Base-by-base conservation (phyloP, 441 rosid species). In the California macrophylla region DNA sequence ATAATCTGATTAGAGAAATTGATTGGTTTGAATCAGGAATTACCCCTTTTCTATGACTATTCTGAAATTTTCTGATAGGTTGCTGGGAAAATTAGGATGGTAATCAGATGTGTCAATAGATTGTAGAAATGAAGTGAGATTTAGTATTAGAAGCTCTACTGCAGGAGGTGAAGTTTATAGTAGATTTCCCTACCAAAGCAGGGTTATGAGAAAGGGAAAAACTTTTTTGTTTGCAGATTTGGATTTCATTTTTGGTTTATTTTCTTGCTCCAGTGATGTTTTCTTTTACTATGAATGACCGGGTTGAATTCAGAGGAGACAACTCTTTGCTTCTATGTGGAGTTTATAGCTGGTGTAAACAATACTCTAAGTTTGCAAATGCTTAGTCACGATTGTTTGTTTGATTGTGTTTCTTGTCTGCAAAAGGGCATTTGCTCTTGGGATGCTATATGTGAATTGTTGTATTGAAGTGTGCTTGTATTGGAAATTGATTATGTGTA, bases 1-100 rank as follows among this genome's bases (percentile, higher is more conserved):
- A 28, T 28, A 12, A 32, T 23, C 34, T 8, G 0, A 13, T 4
- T 26, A 9, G 1, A 38, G 29, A 28, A 34, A 21, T 60, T 16
- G 23, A 38, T 52, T 32, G 24, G 10, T 69, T 54, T 34, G 12
- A 13, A 71, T 76, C 7, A 66, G 68, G 1, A 38, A 38, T 6
- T 7, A 38, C 45, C 45, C 45, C 8, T 38, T 7, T 10, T 38
- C 13, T 15, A 3, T 47, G 54, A 47, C n/a, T 47, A 21, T 47
- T 47, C 54, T 47, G 54, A 15, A 42, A 42, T 12, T 42, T 42
- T 42, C 52, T 42, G 52, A 42, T 47, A 15, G 21, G 5, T 47
- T 15, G 1, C 54, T 15, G 6, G 54, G 54, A 47, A 12, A 45
- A 45, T 50, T 50, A 50, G 23, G 56, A 6, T 50, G 21, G 10